Conservation (phyloP, 1,284 basidiomycete genomes). For the Malassezia cuniculi region DNA sequence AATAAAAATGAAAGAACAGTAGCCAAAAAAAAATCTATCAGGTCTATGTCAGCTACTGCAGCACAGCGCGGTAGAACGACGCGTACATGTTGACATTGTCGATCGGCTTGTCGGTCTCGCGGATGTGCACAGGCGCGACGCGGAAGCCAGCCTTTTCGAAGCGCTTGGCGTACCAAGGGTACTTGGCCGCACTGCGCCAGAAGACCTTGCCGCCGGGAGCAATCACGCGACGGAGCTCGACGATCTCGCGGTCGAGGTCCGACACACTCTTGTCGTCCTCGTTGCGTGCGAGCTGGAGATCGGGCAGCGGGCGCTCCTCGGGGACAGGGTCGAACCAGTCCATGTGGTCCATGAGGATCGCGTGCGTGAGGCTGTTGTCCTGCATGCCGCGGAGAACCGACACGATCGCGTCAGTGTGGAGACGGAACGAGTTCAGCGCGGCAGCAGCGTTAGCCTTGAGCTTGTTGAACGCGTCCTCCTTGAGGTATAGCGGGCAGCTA, state of each 20-base stretch:
- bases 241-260: constrained; percentile 56
- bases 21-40: too few relatives aligned
- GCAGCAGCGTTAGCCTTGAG: constrained; percentile 51
- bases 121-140: constrained; percentile 36
- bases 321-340: constrained; percentile 60
- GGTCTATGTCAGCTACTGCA: constrained; percentile 20
- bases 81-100: constrained; percentile 58
- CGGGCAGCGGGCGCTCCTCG: constrained; percentile 46
- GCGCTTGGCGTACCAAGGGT: constrained; percentile 62
- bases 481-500: constrained; percentile 64
- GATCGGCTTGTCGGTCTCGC: constrained; percentile 47
- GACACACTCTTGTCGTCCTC: constrained; percentile 45
- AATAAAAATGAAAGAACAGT: too few relatives aligned
- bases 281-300: constrained; percentile 40
- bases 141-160: constrained; percentile 49
- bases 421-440: constrained; percentile 55
- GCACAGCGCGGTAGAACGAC: constrained; percentile 46
- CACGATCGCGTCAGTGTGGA: constrained; percentile 66
- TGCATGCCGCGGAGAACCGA: constrained; percentile 51
- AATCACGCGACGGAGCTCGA: constrained; percentile 56
- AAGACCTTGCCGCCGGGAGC: constrained; percentile 56
- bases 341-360: constrained; percentile 66
- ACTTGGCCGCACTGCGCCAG: constrained; percentile 59
- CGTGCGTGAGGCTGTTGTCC: constrained; percentile 33
- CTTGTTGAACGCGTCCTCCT: constrained; percentile 55